Conservation (phyloP, 1,139 yeast species). For the Geotrichum bryndzae region DNA sequence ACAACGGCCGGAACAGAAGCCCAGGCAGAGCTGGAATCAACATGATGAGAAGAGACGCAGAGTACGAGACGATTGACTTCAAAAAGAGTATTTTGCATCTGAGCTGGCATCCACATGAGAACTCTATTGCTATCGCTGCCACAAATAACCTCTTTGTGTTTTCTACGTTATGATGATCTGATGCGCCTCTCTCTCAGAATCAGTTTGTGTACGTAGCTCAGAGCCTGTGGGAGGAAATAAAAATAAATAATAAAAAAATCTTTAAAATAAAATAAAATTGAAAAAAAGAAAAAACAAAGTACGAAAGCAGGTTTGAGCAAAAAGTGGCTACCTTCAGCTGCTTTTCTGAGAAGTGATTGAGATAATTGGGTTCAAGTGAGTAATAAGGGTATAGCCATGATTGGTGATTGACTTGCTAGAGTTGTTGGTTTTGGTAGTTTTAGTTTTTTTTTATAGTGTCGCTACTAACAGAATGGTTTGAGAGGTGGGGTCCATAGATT, state of each 20-base stretch:
- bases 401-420: background rate
- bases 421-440: background rate
- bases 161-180: conserved; percentile 29
- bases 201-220: background rate
- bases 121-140: conserved; percentile 96
- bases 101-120: conserved; percentile 98
- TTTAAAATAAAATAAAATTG: background rate
- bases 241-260: background rate
- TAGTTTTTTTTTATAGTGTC: background rate
- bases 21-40: conserved; percentile 27
- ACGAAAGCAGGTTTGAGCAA: background rate
- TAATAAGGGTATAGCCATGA: too few relatives aligned
- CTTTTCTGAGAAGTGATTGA: background rate
- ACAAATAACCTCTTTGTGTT: conserved; percentile 73
- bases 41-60: conserved; percentile 43
- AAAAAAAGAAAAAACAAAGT: background rate
- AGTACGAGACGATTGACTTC: conserved; percentile 84
- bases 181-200: background rate
- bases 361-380: background rate
- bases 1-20: conserved; percentile 20
- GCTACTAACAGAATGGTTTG: background rate
- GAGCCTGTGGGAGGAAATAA: background rate
- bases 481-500: too few relatives aligned
- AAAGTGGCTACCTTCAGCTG: background rate
- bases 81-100: conserved; percentile 90